Conservation (phyloP, 768 basidiomycete genomes). For the Kwoniella europaea region DNA sequence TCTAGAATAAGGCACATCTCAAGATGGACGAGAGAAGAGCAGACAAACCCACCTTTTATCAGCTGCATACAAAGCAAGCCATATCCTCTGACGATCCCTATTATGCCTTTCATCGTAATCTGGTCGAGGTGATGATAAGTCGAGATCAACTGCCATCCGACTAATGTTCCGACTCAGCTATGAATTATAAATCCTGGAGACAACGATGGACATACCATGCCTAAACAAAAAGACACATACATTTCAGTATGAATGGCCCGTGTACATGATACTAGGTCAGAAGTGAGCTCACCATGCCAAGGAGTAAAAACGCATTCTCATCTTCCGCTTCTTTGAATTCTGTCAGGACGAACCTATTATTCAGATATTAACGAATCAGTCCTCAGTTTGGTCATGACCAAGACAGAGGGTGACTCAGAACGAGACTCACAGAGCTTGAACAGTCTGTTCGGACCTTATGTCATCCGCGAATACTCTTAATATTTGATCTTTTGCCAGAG, state of each 20-base stretch:
- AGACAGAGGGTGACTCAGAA: too few species aligned
- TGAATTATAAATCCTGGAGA: background rate
- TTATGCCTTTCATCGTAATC: constrained; percentile 15
- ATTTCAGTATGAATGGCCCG: too few species aligned
- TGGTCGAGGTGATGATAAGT: constrained; percentile 1
- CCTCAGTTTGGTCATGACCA: too few species aligned
- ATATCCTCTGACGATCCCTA: constrained; percentile 17
- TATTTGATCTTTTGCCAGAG: constrained; percentile 21
- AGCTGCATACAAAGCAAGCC: constrained; percentile 18
- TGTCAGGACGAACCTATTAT: constrained; percentile 14
- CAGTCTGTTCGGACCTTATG: constrained; percentile 19
- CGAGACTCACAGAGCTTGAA: constrained; percentile 17
- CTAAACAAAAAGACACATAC: background rate
- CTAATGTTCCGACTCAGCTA: background rate
- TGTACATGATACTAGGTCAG: background rate
- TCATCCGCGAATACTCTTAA: constrained; percentile 15
- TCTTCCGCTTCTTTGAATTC: constrained; percentile 24
- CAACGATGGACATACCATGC: constrained; percentile 14
- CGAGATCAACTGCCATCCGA: constrained; percentile 18
- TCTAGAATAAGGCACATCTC: background rate
- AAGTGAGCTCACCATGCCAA: constrained; percentile 16
- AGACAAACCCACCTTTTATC: constrained; percentile 12
- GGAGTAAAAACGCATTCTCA: constrained; percentile 17
- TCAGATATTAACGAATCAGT: background rate
- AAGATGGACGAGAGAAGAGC: background rate